Evolutionary conservation across 192 early-diverging fungal species (phyloP), one percentile per base, ranked within the genome.

Genomic region (Lunasporangiospora selenospora): DNA sequence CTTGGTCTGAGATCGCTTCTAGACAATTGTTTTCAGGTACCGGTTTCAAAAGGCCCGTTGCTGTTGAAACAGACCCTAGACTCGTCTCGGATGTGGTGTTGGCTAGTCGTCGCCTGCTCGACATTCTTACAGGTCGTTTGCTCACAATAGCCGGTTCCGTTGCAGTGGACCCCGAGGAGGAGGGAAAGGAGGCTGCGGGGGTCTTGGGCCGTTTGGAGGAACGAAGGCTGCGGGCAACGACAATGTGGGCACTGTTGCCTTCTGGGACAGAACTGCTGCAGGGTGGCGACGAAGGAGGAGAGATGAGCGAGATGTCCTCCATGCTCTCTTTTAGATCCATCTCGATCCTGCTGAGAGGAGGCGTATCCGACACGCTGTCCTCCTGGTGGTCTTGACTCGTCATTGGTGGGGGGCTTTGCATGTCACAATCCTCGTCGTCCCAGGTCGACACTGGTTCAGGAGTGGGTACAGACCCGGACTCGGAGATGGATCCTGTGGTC

Each of bases 321-420:
- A 43, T 43, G 4, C 5, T 19, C 21, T 43, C 16, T 18, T 43
- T 19, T 4, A 18, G 41, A n/a, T 43, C 41, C 41, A 18, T 13
- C 7, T 6, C 41, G 5, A 18, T 4, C 15, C 41, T 11, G 6
- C 4, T 19, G 16, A 16, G 6, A 11, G 5, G 41, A 6, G 4
- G 41, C 16, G 6, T n/a, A n/a, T n/a, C n/a, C 41, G 16, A 18
- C 15, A 10, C 37, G 16, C 16, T 6, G 16, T n/a, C 41, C 41
- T 43, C 41, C 7, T 43, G 7, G 15, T 43, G 41, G 41, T 16
- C 4, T 10, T 2, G 29, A 37, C 29, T 34, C 15, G 50, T 32
- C 42, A 31, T 36, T 21, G 62, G 52, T 16, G 62, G 62, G 15
- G 62, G 62, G 29, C 62, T 64, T 26, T 39, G 33, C 51, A 64